Percentiles rank a stretch among this genome's conserved stretches.
phyloP scores from a whole-genome alignment of 2,329 filamentous ascomycete genomes.

The Venturia pyrina region DNA sequence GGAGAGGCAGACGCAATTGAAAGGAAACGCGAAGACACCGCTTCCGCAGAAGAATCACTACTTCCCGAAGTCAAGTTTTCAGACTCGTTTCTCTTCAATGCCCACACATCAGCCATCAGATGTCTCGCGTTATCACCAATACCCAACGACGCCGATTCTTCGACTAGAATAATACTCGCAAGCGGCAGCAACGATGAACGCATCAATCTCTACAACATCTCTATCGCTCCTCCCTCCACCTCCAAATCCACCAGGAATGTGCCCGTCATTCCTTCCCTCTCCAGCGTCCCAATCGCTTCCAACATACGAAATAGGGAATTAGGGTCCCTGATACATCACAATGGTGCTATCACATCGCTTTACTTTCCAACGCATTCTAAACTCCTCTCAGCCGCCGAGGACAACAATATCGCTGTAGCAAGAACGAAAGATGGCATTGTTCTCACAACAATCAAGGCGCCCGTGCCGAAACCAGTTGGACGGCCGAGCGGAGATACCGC shows the following conservation, averaged over 20 bases:
- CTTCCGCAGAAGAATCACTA: not conserved
- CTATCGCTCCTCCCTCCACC: conserved; percentile 47
- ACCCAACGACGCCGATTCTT: conserved; percentile 43
- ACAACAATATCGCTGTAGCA: conserved; percentile 83
- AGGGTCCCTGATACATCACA: conserved; percentile 78
- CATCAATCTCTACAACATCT: conserved; percentile 89
- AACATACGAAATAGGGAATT: conserved; percentile 82
- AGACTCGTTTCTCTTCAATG: conserved; percentile 92
- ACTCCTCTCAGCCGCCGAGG: conserved; percentile 77
- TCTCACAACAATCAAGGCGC: conserved; percentile 79
- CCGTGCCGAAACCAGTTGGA: conserved; percentile 68
- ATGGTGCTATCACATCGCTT: conserved; percentile 68
- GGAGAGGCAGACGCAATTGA: not conserved
- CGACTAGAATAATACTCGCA: conserved; percentile 79
- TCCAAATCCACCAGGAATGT: conserved; percentile 44
- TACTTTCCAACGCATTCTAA: conserved; percentile 79
- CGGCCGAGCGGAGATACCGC: conserved; percentile 86
- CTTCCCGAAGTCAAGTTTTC: conserved; percentile 53
- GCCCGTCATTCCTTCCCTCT: conserved; percentile 54
- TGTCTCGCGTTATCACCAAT: conserved; percentile 78
- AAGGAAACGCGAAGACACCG: conserved; percentile 11
- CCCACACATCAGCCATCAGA: conserved; percentile 81
- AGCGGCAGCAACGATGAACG: conserved; percentile 89
- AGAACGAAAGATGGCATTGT: conserved; percentile 83
- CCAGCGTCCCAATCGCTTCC: conserved; percentile 65